Evolutionary conservation across 306 rosid genomes (phyloP), one percentile per base, ranked within the genome.

Genomic region (Sicyos baderoa): DNA sequence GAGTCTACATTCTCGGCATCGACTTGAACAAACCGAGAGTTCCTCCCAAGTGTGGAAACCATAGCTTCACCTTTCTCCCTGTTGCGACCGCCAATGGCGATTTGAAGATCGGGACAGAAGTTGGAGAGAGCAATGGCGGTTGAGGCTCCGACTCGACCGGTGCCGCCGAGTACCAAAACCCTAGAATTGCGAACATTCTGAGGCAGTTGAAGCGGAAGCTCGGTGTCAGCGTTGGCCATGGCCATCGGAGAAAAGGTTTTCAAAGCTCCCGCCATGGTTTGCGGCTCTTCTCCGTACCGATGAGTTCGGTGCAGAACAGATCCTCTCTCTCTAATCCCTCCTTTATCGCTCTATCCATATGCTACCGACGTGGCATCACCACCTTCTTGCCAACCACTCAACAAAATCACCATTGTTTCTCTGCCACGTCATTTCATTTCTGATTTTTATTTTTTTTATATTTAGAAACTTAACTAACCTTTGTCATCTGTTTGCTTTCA

Each of bases 141-240:
- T 80, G 98, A 89, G 5, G 91, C 96, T 74, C 98, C 98, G 78
- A 89, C 87, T 49, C 93, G 93, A 45, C 98, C 98, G 18, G 98
- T 92, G 68, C 95, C 96, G 22, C 98, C 98, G 42, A 92, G 88
- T 4, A 92, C 91, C 69, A 92, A 51, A 14, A 92, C 90, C 70
- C 82, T 77, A 4, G 96, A 80, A 78, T 79, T 84, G 44, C 88
- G 82, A 53, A 79, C 76, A 70, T 84, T 86, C 73, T 81, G 84
- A 35, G 91, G 87, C 18, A 81, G 79, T 49, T 84, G 82, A 64
- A 82, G 79, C 32, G 51, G 50, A 8, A 54, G 50, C 14, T 62
- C 50, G 60, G 49, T 57, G 5, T 77, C 84, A 73, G 17, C 16
- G 48, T 9, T 45, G 14, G 35, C 35, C 35, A 77, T 69, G 29